Evolutionary conservation across 1,284 basidiomycete genomes (phyloP).

Genomic region (Fomitopsis palustris): DNA sequence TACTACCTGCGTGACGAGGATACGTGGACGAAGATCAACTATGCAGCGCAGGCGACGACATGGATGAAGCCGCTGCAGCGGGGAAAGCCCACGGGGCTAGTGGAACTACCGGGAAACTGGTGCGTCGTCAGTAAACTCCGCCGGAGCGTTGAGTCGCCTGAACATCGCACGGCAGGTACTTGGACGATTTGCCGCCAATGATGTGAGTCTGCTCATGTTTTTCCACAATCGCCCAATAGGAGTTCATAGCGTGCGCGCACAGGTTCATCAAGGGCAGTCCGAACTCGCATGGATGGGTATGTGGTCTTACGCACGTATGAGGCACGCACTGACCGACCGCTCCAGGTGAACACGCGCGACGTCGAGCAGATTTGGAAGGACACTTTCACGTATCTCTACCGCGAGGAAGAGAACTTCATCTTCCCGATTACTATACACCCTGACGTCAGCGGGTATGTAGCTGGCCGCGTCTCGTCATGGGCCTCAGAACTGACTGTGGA

Average conservation of each 20-base stretch:
- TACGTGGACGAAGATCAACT: conserved; percentile 74
- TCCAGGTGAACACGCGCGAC: conserved; percentile 61
- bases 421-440: conserved; percentile 79
- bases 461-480: no score
- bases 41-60: conserved; percentile 49
- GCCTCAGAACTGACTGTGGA: no score
- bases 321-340: neutral
- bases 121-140: conserved; percentile 18
- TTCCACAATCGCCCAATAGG: no score
- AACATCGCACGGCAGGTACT: conserved; percentile 37
- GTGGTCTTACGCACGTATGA: neutral
- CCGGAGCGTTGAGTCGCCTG: neutral
- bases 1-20: conserved; percentile 72
- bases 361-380: conserved; percentile 80
- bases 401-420: conserved; percentile 70
- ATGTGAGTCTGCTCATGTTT: conserved; percentile 38
- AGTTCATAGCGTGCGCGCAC: no score
- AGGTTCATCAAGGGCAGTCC: conserved; percentile 65
- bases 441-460: conserved; percentile 60
- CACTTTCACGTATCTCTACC: conserved; percentile 67
- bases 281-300: conserved; percentile 68
- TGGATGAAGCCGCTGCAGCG: conserved; percentile 77
- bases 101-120: conserved; percentile 77
- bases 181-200: conserved; percentile 71
- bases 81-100: conserved; percentile 65